Base-by-base conservation (phyloP, 192 early-diverging fungal species). In the Umbelopsis isabellina region DNA sequence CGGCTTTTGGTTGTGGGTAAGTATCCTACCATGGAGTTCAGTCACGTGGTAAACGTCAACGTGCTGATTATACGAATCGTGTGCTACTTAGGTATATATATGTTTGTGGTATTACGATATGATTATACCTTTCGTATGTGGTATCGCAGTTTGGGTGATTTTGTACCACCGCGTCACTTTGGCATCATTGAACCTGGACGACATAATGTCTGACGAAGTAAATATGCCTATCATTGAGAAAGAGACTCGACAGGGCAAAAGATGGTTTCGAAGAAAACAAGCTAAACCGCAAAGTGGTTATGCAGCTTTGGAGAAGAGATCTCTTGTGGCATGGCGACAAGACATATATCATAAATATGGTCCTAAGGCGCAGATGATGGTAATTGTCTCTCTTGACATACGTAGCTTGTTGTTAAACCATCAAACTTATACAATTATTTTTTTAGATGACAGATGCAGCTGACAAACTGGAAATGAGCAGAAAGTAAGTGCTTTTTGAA, bases 21-120 rank as follows among this genome's bases (percentile, higher is more conserved):
- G 53, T 68, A 11, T 5, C 50, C 20, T 16, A 20, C 30, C 37
- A 35, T 45, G 67, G 20, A 15, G 33, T 25, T 22, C 11, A 23
- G 52, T 46, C 46, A 49, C 22, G 11, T 49, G 61, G 16, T 18
- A 46, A 16, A 4, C 9, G 9, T 33, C 1, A 10, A 13, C 27
- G 0, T 22, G 5, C 5, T 30, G 21, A 25, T n/a, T 22, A 46
- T n/a, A 25, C 49, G 1, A 30, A 33, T 9, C 21, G 13, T 22
- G 8, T 46, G 47, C 11, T 48, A n/a, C 20, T 7, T 55, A 75
- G 74, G 13, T 71, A 18, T 75, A 75, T 45, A 13, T 65, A 25
- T 22, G 44, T 11, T 23, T 75, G 21, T 75, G 74, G 74, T 75
- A 71, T 13, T 58, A 70, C 13, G 74, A 75, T 50, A 47, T 75